Conservation (phyloP, 2,329 filamentous ascomycete species). For the Penicillium olsonii region DNA sequence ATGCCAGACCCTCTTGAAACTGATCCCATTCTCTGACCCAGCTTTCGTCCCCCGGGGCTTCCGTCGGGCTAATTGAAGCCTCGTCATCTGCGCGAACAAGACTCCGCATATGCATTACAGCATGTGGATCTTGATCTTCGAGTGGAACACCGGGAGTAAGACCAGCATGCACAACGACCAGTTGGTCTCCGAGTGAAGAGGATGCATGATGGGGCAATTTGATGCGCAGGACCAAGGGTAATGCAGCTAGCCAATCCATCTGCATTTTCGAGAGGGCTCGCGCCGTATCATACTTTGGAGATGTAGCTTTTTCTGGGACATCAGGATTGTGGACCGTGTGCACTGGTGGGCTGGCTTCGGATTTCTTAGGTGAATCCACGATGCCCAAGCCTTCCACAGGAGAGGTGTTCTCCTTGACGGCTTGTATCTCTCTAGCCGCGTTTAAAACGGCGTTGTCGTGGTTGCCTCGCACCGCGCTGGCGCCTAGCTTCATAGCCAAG, state of each 20-base stretch:
- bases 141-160: constrained; percentile 18
- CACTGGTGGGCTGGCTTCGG: not conserved
- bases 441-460: constrained; percentile 28
- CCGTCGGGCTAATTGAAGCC: constrained; percentile 4
- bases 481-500: constrained; percentile 21
- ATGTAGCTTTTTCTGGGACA: not conserved
- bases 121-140: constrained; percentile 20
- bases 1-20: constrained; percentile 18
- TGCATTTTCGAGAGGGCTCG: constrained; percentile 13
- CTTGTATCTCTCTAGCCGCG: constrained; percentile 15
- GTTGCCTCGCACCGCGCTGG: constrained; percentile 27
- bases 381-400: not conserved
- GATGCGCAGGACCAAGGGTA: constrained; percentile 24
- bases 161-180: constrained; percentile 24
- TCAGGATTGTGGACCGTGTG: not conserved
- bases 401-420: not conserved
- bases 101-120: constrained; percentile 23
- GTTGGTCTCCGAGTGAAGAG: constrained; percentile 11
- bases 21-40: constrained; percentile 23
- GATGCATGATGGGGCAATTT: constrained; percentile 9
- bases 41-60: constrained; percentile 19
- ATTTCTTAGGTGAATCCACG: not conserved
- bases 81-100: constrained; percentile 6
- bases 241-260: constrained; percentile 21
- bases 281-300: constrained; percentile 13